Evolutionary conservation across 2,329 filamentous ascomycete genomes (phyloP), one percentile per base, ranked within the genome.

Genomic region (Sphaerostilbella broomeana): DNA sequence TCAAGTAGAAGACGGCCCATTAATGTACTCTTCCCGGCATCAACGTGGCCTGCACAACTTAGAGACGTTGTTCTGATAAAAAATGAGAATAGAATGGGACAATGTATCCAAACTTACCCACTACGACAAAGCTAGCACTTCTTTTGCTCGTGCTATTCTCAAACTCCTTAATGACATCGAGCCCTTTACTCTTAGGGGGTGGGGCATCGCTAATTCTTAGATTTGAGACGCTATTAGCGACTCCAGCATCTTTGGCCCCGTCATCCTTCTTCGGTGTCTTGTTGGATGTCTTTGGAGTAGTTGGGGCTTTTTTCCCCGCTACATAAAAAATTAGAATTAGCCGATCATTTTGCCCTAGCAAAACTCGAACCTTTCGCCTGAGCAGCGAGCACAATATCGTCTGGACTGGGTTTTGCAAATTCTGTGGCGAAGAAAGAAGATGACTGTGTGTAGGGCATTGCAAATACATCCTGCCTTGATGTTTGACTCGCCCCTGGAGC

Each of bases 1-100:
- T 98, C 92, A 28, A 90, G 80, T 5, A 98, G 68, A 19, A 98
- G 63, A n/a, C 92, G 80, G 1, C 90, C 92, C 90, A 98, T 97
- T 25, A 98, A 73, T 5, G 92, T 98, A 59, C 88, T 95, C 63
- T 98, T 98, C 37, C 92, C 92, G 37, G 94, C 90, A 60, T 98
- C 92, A 40, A 98, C 92, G 59, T 98, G 92, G 11, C 92, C 88
- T 87, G 57, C 8, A 11, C 40, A 4, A 46, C 48, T 42, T 58
- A 38, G n/a, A 7, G 13, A 15, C 12, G 21, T n/a, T 8, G 18
- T n/a, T n/a, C 12, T 20, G 7, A 35, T 13, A 4, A 5, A 26
- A 5, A n/a, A 7, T 20, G 16, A 11, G 12, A n/a, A 9, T 18
- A 18, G 6, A 8, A 28, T 4, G 17, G n/a, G 11, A 27, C 19